Evolutionary conservation across 2,329 filamentous ascomycete genomes (phyloP).

Genomic region (Dryadomyces quercus-mongolicae): DNA sequence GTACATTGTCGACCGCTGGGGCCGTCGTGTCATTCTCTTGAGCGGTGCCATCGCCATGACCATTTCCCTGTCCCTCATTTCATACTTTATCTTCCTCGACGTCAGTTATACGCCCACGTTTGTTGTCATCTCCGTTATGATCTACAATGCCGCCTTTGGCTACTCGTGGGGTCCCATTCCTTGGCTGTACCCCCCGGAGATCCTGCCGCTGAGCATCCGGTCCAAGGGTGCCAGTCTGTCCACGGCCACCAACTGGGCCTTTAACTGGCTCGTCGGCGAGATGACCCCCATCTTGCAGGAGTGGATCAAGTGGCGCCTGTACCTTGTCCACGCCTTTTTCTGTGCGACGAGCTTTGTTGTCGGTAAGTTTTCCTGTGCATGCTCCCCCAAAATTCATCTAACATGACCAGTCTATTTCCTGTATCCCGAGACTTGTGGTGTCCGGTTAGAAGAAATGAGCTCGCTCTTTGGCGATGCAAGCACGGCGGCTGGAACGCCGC

Average conservation of each 20-base stretch:
- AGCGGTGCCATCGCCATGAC: slow-evolving; percentile 86
- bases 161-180: slow-evolving; percentile 94
- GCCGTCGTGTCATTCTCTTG: slow-evolving; percentile 76
- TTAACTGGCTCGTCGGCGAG: slow-evolving; percentile 94
- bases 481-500: slow-evolving; percentile 64
- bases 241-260: slow-evolving; percentile 94
- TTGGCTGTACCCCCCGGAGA: slow-evolving; percentile 98
- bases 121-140: slow-evolving; percentile 92
- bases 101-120: slow-evolving; percentile 64
- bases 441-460: slow-evolving; percentile 95
- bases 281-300: slow-evolving; percentile 90
- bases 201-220: slow-evolving; percentile 87
- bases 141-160: slow-evolving; percentile 95
- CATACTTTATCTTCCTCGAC: slow-evolving; percentile 90
- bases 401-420: slow-evolving; percentile 74
- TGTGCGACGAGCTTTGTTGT: slow-evolving; percentile 91
- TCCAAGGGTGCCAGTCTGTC: slow-evolving; percentile 95
- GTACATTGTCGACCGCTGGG: slow-evolving; percentile 92
- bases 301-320: slow-evolving; percentile 84
- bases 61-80: slow-evolving; percentile 75
- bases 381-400: no score
- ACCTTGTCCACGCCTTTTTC: slow-evolving; percentile 93
- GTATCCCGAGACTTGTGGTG: slow-evolving; percentile 92
- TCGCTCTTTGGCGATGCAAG: slow-evolving; percentile 86
- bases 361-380: slow-evolving; percentile 49